Percentiles rank a stretch among this genome's conserved stretches.
phyloP scores from a whole-genome alignment of 164 flowering plant species.

The Annona cherimola region DNA sequence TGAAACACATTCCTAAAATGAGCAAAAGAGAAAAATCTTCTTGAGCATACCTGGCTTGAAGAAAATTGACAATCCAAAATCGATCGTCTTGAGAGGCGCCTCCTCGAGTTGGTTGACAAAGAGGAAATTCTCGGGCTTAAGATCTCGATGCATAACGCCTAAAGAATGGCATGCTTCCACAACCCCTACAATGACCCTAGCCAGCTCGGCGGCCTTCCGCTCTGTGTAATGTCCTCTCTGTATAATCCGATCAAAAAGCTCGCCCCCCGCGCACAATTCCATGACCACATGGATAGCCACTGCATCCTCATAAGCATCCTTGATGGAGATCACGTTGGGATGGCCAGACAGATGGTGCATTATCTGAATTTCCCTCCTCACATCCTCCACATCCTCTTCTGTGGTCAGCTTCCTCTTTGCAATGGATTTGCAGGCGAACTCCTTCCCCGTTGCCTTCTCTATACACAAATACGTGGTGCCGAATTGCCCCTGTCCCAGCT shows the following conservation, averaged over 20 bases:
- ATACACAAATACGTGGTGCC: constrained; percentile 63
- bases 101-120: constrained; percentile 66
- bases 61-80: constrained; percentile 75
- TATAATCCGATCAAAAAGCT: constrained; percentile 76
- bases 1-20: not conserved
- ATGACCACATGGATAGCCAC: constrained; percentile 81
- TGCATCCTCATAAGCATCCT: constrained; percentile 70
- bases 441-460: constrained; percentile 55
- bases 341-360: constrained; percentile 75
- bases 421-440: constrained; percentile 78
- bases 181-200: constrained; percentile 56
- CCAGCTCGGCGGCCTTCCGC: constrained; percentile 65
- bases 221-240: constrained; percentile 65
- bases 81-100: constrained; percentile 66
- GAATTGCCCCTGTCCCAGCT: constrained; percentile 80
- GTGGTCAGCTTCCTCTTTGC: constrained; percentile 59
- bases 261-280: constrained; percentile 82
- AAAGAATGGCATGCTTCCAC: constrained; percentile 75
- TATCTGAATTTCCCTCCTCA: constrained; percentile 78
- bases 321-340: constrained; percentile 51
- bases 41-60: constrained; percentile 69
- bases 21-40: not conserved
- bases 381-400: constrained; percentile 69
- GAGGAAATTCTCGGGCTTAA: constrained; percentile 87
- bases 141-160: constrained; percentile 88